phyloP scores from a whole-genome alignment of 2,329 filamentous ascomycete species.

The Phialemonium atrogriseum region DNA sequence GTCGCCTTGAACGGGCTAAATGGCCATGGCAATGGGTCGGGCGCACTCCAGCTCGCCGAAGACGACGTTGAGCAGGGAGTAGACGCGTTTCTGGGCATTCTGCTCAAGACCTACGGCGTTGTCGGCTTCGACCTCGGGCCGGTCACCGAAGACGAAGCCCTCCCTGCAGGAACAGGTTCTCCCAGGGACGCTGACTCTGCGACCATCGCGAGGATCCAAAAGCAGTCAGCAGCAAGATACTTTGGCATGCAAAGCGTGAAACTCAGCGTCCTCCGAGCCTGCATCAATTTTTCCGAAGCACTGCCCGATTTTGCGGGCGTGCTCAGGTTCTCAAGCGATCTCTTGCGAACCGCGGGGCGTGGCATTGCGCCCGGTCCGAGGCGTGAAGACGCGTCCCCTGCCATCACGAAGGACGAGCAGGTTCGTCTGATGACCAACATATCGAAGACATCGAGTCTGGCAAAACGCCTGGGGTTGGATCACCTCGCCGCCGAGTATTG shows the following conservation, averaged over 20 bases:
- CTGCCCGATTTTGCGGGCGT: conserved; percentile 86
- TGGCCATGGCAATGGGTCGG: conserved; percentile 39
- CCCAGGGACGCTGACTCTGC: conserved; percentile 41
- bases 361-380: conserved; percentile 66
- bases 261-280: conserved; percentile 78
- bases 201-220: conserved; percentile 48
- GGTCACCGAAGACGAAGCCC: conserved; percentile 12
- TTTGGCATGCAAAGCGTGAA: conserved; percentile 79
- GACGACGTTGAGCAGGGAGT: conserved; percentile 58
- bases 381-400: conserved; percentile 60
- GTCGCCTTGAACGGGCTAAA: conserved; percentile 57
- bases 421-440: conserved; percentile 78
- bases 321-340: conserved; percentile 75
- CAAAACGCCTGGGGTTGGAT: conserved; percentile 62
- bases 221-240: conserved; percentile 47
- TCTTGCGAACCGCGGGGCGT: conserved; percentile 74
- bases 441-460: conserved; percentile 71
- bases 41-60: conserved; percentile 53
- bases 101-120: conserved; percentile 59
- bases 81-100: conserved; percentile 51
- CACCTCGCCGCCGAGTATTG: conserved; percentile 79
- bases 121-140: conserved; percentile 36
- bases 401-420: conserved; percentile 75
- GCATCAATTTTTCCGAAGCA: conserved; percentile 89
- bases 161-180: too few relatives aligned